Percentiles rank a stretch among this genome's conserved stretches.
phyloP scores from a whole-genome alignment of 2,329 filamentous ascomycete species.

The Aspergillus brasiliensis region DNA sequence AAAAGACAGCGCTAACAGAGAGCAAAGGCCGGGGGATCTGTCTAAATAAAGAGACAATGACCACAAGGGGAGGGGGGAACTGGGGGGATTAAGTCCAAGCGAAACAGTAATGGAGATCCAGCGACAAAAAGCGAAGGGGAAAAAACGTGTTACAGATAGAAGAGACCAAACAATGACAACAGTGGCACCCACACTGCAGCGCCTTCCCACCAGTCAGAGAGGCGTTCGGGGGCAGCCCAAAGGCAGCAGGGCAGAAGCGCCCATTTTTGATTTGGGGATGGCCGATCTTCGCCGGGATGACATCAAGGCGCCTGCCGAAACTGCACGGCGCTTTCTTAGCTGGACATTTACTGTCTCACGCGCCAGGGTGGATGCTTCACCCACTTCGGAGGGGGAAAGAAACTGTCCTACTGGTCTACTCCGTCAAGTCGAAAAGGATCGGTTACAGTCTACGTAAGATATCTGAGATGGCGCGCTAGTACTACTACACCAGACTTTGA shows the following conservation, averaged over 20 bases:
- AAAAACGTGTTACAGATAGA: slow-evolving; percentile 23
- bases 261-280: slow-evolving; percentile 27
- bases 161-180: slow-evolving; percentile 25
- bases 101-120: slow-evolving; percentile 7
- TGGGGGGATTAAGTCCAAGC: too few species aligned
- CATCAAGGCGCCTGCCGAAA: slow-evolving; percentile 42
- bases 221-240: slow-evolving; percentile 5
- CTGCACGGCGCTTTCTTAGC: slow-evolving; percentile 14
- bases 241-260: slow-evolving; percentile 17
- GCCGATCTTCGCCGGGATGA: slow-evolving; percentile 28
- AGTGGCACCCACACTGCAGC: slow-evolving; percentile 26
- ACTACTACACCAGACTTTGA: too few species aligned
- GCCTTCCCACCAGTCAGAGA: slow-evolving; percentile 13
- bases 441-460: too few species aligned
- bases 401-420: too few species aligned
- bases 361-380: too few species aligned
- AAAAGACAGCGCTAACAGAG: background rate
- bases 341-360: background rate
- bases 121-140: slow-evolving; percentile 6
- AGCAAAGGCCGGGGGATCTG: background rate
- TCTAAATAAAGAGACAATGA: slow-evolving; percentile 4
- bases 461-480: too few species aligned
- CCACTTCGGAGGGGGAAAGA: too few species aligned
- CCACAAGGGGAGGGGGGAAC: background rate
- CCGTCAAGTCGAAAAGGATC: too few species aligned